Conservation (phyloP, 1,284 basidiomycete genomes). For the Calocybe gambosa region DNA sequence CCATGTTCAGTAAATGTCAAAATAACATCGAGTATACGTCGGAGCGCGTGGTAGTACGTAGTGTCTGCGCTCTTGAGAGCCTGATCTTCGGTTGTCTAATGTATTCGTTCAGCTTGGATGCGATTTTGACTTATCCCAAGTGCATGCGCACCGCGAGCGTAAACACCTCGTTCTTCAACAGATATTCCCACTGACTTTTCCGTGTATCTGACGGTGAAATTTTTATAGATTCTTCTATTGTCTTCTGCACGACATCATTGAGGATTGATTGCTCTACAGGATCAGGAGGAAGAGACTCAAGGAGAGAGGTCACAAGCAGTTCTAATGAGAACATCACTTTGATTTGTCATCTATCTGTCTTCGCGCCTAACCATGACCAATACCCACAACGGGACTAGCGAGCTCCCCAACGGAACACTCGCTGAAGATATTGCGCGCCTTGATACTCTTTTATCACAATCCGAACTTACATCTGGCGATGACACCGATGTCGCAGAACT, state of each 20-base stretch:
- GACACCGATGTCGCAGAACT: constrained; percentile 41
- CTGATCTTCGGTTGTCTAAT: constrained; percentile 56
- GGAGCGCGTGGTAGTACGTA: constrained; percentile 56
- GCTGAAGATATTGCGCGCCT: constrained; percentile 33
- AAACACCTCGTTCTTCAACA: constrained; percentile 63
- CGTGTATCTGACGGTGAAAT: constrained; percentile 48
- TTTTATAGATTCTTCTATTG: constrained; percentile 37
- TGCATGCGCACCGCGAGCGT: constrained; percentile 52
- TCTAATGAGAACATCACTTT: constrained; percentile 35
- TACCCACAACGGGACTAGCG: background rate
- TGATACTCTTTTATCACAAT: constrained; percentile 29
- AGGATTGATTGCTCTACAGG: constrained; percentile 43
- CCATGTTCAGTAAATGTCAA: constrained; percentile 71
- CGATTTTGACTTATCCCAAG: background rate
- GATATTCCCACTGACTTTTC: constrained; percentile 67
- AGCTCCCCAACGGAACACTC: constrained; percentile 5
- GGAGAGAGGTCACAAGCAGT: constrained; percentile 38
- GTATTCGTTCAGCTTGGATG: background rate
- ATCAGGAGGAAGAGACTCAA: constrained; percentile 45
- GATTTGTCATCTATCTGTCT: constrained; percentile 1
- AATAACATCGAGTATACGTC: constrained; percentile 60
- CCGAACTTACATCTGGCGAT: constrained; percentile 27
- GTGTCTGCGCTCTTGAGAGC: constrained; percentile 40
- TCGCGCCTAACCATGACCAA: background rate
- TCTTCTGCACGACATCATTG: constrained; percentile 41